A percentile compares a stretch with the other conserved stretches of the same genome.
Conservation (phyloP, 495 filamentous ascomycete species). For the Acidomyces sp. region DNA sequence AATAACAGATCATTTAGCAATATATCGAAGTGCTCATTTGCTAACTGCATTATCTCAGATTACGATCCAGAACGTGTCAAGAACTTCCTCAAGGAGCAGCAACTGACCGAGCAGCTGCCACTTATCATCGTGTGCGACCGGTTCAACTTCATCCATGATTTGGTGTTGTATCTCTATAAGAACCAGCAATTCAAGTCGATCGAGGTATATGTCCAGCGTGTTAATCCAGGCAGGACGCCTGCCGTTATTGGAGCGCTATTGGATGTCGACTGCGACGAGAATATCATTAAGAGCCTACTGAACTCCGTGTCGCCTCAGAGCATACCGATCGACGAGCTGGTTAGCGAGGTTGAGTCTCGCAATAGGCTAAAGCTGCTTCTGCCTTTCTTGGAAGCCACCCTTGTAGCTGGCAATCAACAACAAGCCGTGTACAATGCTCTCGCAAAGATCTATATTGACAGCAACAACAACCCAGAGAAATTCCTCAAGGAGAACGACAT, state of each 20-base stretch:
- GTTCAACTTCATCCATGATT: slow-evolving; percentile 94
- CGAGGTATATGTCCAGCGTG: slow-evolving; percentile 96
- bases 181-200: slow-evolving; percentile 99
- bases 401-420: slow-evolving; percentile 87
- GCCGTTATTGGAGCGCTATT: slow-evolving; percentile 90
- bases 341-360: slow-evolving; percentile 83
- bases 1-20: too few relatives aligned
- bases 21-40: too few relatives aligned
- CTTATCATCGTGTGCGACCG: slow-evolving; percentile 98
- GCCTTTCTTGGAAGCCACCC: slow-evolving; percentile 88
- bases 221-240: slow-evolving; percentile 88
- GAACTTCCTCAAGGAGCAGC: slow-evolving; percentile 98
- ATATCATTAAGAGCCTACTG: slow-evolving; percentile 88
- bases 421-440: slow-evolving; percentile 96
- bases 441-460: slow-evolving; percentile 99
- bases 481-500: slow-evolving; percentile 97
- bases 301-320: slow-evolving; percentile 68
- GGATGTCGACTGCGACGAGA: slow-evolving; percentile 95
- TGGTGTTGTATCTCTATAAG: slow-evolving; percentile 95
- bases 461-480: slow-evolving; percentile 96
- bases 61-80: slow-evolving; percentile 97
- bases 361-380: slow-evolving; percentile 93
- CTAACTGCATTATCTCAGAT: slow-evolving; percentile 20
- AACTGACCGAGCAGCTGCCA: slow-evolving; percentile 80
- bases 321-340: slow-evolving; percentile 92